Percentiles rank a stretch among this genome's conserved stretches.
Evolutionary conservation across 2,329 filamentous ascomycete genomes (phyloP).

Genomic region (Colletotrichum sp.): DNA sequence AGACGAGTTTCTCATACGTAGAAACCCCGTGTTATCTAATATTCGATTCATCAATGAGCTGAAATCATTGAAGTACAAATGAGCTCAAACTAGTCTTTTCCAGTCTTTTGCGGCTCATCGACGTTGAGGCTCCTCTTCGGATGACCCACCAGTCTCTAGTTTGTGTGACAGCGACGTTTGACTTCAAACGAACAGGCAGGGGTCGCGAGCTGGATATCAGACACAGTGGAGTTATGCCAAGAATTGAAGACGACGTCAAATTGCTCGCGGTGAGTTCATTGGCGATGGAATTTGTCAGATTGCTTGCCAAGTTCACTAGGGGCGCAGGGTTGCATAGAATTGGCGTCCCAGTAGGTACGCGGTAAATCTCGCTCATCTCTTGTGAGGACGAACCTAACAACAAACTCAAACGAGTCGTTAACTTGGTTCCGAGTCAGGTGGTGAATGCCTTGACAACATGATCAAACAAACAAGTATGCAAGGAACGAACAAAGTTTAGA

Average conservation of each 20-base stretch:
- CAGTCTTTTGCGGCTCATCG: neutral
- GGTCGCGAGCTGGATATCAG: neutral
- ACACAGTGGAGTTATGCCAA: neutral
- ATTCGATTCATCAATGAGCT: too few relatives aligned
- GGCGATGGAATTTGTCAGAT: neutral
- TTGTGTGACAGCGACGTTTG: neutral
- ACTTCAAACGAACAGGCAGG: neutral
- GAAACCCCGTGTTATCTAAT: neutral
- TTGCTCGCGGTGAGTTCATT: neutral
- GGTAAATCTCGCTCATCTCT: neutral
- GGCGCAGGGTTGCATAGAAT: too few relatives aligned
- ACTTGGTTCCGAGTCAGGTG: neutral
- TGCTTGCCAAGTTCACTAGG: neutral
- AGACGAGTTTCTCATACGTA: too few relatives aligned
- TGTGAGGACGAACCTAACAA: fast-evolving
- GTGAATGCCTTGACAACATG: neutral
- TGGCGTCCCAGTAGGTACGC: too few relatives aligned
- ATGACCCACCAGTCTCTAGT: neutral
- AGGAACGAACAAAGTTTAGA: neutral
- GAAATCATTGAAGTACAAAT: fast-evolving
- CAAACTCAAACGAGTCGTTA: neutral
- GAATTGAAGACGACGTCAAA: neutral
- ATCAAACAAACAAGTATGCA: too few relatives aligned
- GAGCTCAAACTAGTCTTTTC: neutral
- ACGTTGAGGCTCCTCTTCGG: neutral